phyloP scores from a whole-genome alignment of 495 filamentous ascomycete species.

The Mytilinidion resinicola region DNA sequence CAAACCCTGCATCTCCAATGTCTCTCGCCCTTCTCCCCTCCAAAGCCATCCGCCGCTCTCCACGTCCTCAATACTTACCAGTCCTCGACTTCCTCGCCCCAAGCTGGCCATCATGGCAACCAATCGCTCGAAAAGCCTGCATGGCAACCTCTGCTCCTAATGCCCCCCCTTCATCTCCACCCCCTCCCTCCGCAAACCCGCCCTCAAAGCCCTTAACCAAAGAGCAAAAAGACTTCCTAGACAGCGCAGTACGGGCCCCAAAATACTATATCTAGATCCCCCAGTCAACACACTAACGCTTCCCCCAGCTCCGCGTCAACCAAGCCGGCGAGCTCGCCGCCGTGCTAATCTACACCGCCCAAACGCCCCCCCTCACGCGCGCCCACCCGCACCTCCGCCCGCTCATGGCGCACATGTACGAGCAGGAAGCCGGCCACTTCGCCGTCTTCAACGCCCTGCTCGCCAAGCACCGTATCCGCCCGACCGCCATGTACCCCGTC shows the following conservation, averaged over 20 bases:
- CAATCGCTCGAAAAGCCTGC: neutral
- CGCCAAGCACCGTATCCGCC: slow-evolving; percentile 82
- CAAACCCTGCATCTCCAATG: neutral
- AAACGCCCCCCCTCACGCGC: slow-evolving; percentile 58
- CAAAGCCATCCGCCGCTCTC: neutral
- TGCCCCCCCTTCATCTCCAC: no score
- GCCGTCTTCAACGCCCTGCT: slow-evolving; percentile 76
- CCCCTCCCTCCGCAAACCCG: neutral
- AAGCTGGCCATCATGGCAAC: slow-evolving; percentile 7
- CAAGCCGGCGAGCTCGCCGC: slow-evolving; percentile 43
- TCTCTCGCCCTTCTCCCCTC: neutral
- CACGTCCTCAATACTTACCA: neutral
- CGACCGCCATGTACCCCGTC: slow-evolving; percentile 87
- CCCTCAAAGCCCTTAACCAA: slow-evolving; percentile 49
- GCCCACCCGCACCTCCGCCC: slow-evolving; percentile 79
- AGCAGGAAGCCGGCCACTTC: slow-evolving; percentile 87
- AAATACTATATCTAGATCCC: slow-evolving; percentile 1
- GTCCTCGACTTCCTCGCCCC: slow-evolving; percentile 33
- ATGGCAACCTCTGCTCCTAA: neutral
- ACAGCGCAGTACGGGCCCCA: slow-evolving; percentile 53
- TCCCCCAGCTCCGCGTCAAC: slow-evolving; percentile 38
- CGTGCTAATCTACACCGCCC: slow-evolving; percentile 47
- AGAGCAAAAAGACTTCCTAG: slow-evolving; percentile 68
- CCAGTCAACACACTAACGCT: slow-evolving; percentile 12
- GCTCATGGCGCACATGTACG: slow-evolving; percentile 96